phyloP scores from a whole-genome alignment of 805 yeast genomes.

The Ascoidea rubescens region DNA sequence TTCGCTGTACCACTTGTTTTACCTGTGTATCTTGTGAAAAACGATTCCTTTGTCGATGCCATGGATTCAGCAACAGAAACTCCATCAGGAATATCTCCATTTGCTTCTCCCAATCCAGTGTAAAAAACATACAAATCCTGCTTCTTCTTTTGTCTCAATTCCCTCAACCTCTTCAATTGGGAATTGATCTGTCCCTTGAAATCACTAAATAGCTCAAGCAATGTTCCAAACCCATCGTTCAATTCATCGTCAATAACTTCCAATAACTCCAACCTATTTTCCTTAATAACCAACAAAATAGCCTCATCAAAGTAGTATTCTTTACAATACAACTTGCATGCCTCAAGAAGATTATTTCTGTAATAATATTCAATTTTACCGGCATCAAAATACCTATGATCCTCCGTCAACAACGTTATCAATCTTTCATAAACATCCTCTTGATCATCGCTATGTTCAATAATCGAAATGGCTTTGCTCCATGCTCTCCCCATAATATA shows the following conservation, averaged over 20 bases:
- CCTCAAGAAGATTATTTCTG: conserved; percentile 43
- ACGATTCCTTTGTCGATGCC: conserved; percentile 83
- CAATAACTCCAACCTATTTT: conserved; percentile 27
- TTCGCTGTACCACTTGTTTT: conserved; percentile 92
- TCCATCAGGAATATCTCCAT: conserved; percentile 71
- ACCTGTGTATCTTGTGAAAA: conserved; percentile 92
- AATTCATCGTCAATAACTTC: conserved; percentile 53
- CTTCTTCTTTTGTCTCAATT: conserved; percentile 67
- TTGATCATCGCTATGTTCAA: conserved; percentile 16
- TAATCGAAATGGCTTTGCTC: conserved; percentile 69
- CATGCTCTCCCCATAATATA: conserved; percentile 63
- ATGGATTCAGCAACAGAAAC: conserved; percentile 93
- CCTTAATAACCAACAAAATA: conserved; percentile 37
- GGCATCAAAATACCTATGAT: conserved; percentile 65
- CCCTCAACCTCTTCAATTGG: conserved; percentile 73
- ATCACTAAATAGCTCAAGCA: conserved; percentile 88
- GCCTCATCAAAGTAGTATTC: conserved; percentile 69
- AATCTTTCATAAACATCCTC: conserved; percentile 44
- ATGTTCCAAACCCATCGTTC: conserved; percentile 75
- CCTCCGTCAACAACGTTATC: conserved; percentile 44
- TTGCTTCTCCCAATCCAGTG: conserved; percentile 40
- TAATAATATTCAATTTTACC: conserved; percentile 61
- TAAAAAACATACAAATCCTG: conserved; percentile 80
- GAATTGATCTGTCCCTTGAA: conserved; percentile 76
- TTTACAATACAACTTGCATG: conserved; percentile 59